Evolutionary conservation across 768 basidiomycete genomes (phyloP), one percentile per base, ranked within the genome.

Genomic region (Psilocybe sp.): DNA sequence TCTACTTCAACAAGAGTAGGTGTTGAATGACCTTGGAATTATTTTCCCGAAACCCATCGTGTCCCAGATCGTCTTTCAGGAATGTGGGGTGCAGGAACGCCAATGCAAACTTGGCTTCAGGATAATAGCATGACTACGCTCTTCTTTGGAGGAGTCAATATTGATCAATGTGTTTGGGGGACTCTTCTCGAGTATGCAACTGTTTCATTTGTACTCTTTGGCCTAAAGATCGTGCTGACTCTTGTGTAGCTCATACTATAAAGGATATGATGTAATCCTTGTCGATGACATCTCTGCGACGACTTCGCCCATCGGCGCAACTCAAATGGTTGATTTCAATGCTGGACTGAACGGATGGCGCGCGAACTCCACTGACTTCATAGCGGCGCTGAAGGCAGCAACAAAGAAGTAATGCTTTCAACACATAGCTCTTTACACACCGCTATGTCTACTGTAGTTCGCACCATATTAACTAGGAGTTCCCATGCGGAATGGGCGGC

Each of bases 91-190:
- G 23, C 65, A 7, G 63, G 61, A 39, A 69, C 67, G 9, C 67
- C 67, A 0, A 64, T 69, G 65, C 64, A 67, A 43, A 66, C 60
- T 1, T 69, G 62, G 58, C 56, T 67, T 7, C 58, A 69, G 45
- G 67, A 67, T 40, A 65, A 66, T 45, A 56, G 60, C 38, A 65
- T 69, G 54, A 65, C 67, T 0, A 69, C 67, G 0, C 51, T 69
- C 10, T 69, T 69, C 32, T 67, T 66, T 44, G 67, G 64, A 10
- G 67, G 67, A 14, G 67, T 69, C 6, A 69, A 69, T 43, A 64
- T 66, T 44, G 67, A 68, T 38, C 67, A 68, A 54, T 68, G 67
- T 39, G 67, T 68, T 16, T 65, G 64, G 61, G 67, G 67, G 19
- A 68, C 67, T 1, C 54, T 68, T 1, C 39, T 68, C 14, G 67